Evolutionary conservation across 2,329 filamentous ascomycete genomes (phyloP).

Genomic region (Daldinia eschscholtzii): DNA sequence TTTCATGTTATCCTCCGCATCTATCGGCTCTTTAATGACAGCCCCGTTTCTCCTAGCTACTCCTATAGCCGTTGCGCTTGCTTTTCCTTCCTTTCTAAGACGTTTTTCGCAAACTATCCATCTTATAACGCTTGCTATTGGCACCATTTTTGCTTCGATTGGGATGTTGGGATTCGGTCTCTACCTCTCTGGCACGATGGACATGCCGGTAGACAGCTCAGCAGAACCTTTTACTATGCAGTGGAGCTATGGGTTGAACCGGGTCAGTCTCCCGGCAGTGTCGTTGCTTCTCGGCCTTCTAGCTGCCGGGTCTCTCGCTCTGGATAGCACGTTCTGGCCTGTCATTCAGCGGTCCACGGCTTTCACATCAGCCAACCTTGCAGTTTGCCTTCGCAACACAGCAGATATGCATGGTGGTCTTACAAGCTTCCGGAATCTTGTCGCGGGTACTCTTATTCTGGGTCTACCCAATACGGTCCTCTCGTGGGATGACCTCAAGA

Average conservation of each 20-base stretch:
- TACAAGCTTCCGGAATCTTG: constrained; percentile 56
- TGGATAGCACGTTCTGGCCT: constrained; percentile 59
- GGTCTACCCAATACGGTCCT: constrained; percentile 57
- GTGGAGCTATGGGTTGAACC: constrained; percentile 36
- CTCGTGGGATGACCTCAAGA: constrained; percentile 54
- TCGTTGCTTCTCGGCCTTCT: constrained; percentile 63
- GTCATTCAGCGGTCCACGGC: constrained; percentile 62
- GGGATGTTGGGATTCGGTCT: constrained; percentile 63
- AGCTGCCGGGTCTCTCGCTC: constrained; percentile 57
- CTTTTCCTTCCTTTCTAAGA: constrained; percentile 50
- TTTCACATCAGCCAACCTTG: constrained; percentile 63
- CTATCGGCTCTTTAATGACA: constrained; percentile 60
- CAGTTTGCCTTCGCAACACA: constrained; percentile 60
- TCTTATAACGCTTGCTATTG: constrained; percentile 54
- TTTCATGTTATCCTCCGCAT: constrained; percentile 55
- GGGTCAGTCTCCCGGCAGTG: constrained; percentile 56
- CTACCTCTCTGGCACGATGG: constrained; percentile 56
- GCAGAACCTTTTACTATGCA: constrained; percentile 47
- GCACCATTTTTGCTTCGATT: constrained; percentile 56
- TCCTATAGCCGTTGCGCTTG: constrained; percentile 51
- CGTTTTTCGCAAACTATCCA: constrained; percentile 54
- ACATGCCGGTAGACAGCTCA: constrained; percentile 42
- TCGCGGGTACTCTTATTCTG: constrained; percentile 60
- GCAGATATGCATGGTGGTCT: constrained; percentile 63
- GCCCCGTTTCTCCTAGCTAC: constrained; percentile 60